Evolutionary conservation across 305 asterid genomes (phyloP), one percentile per base, ranked within the genome.

Genomic region (Fraxinus velutina): DNA sequence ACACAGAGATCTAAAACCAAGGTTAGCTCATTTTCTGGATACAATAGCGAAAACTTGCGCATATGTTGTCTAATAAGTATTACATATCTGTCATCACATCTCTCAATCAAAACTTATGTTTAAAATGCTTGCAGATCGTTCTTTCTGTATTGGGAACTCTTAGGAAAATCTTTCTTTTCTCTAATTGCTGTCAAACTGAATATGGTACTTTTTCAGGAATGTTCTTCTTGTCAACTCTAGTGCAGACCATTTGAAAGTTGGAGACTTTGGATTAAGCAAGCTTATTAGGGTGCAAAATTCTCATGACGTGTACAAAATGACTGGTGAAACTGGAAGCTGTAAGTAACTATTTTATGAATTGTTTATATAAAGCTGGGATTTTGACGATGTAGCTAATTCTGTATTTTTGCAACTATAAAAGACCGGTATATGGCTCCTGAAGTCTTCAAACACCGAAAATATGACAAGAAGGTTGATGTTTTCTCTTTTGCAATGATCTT

Each of bases 381-480:
- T 42, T 21, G 39, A 27, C 19, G 7, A 27, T 66, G 68, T 86
- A 32, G 52, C 81, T 73, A 70, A 75, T 34, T 34, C 72, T 64
- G 32, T 10, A 55, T 70, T 76, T 62, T 44, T 85, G 36, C 83
- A 77, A 81, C 82, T 8, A 52, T 75, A 82, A 83, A 73, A 96
- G 99, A 96, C 81, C 95, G 99, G 62, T 96, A 96, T 81, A 96
- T 96, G 99, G 99, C 99, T 44, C 99, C 99, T 68, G 99, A 96
- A 88, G 98, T 96, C 76, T 96, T 96, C 94, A 96, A 88, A 91
- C 98, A 94, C 88, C 87, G 93, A 81, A 94, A 91, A 85, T 96
- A 96, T 90, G 99, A 96, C 82, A 94, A 94, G 90, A 96, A 94
- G 87, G 98, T 96, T 15, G 99, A 96, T 73, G 99, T 96, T 60